phyloP scores from a whole-genome alignment of 208 protist genomes.

The Acanthamoeba sp. region DNA sequence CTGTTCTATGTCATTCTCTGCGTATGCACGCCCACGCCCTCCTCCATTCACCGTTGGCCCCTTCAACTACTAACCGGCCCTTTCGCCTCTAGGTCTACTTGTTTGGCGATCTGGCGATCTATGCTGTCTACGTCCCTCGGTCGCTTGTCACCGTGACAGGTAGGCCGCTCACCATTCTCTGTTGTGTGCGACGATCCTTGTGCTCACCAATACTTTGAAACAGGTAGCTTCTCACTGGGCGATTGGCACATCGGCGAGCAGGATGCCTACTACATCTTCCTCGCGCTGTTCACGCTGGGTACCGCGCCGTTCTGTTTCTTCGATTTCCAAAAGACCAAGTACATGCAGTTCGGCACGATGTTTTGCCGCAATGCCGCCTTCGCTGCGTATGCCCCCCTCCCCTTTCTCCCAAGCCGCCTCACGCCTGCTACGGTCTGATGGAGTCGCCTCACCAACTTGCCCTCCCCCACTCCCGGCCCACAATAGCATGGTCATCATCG shows the following conservation, averaged over 20 bases:
- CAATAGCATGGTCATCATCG: conserved; percentile 83
- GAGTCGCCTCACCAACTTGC: too few species aligned
- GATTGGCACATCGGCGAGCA: conserved; percentile 5
- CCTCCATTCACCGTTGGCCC: background rate
- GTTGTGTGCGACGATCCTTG: background rate
- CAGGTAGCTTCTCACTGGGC: conserved; percentile 5
- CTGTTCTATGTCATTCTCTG: conserved; percentile 84
- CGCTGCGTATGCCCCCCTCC: conserved; percentile 11
- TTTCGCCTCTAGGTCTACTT: conserved; percentile 75
- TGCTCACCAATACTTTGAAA: background rate
- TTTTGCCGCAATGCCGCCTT: conserved; percentile 84
- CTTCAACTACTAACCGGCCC: too few species aligned
- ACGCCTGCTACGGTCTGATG: too few species aligned
- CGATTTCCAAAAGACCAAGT: conserved; percentile 88
- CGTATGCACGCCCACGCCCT: background rate
- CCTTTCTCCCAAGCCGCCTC: background rate
- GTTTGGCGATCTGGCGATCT: conserved; percentile 87
- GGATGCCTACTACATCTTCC: conserved; percentile 81
- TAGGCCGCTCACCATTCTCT: background rate
- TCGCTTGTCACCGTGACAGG: conserved; percentile 80
- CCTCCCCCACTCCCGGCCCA: too few species aligned
- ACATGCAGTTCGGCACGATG: conserved; percentile 83
- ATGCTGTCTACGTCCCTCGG: conserved; percentile 83
- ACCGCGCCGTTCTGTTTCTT: conserved; percentile 82
- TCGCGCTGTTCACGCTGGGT: conserved; percentile 78